Evolutionary conservation across 176 grass and related monocot species (phyloP).

Genomic region (Oropetium thomaeum): DNA sequence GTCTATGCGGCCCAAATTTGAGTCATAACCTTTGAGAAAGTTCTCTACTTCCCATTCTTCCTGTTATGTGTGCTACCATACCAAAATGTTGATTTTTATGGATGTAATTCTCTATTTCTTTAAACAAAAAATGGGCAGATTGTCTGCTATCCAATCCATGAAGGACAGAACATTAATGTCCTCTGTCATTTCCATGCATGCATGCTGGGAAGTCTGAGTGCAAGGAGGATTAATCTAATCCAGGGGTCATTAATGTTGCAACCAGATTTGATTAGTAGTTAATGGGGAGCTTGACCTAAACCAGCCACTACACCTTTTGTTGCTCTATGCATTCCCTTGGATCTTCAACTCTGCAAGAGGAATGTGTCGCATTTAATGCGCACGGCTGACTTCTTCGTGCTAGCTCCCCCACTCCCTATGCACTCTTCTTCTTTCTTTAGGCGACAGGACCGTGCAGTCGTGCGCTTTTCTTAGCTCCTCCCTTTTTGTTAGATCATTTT

Average conservation of each 20-base stretch:
- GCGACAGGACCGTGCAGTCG: neutral
- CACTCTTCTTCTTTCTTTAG: constrained; percentile 30
- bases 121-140: neutral
- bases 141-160: neutral
- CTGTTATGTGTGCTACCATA: neutral
- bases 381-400: constrained; percentile 23
- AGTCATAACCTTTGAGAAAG: neutral
- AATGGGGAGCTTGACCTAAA: constrained; percentile 30
- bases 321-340: constrained; percentile 17
- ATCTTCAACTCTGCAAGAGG: constrained; percentile 32
- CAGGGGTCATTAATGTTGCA: constrained; percentile 26
- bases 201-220: constrained; percentile 15
- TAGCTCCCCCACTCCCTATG: constrained; percentile 29
- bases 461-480: neutral
- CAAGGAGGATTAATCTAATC: constrained; percentile 34
- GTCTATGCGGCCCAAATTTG: neutral
- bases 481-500: neutral
- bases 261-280: constrained; percentile 43
- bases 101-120: neutral
- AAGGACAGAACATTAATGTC: constrained; percentile 18
- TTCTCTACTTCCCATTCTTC: neutral
- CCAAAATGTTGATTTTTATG: neutral
- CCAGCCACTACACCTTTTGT: neutral
- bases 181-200: neutral
- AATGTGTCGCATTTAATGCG: constrained; percentile 50